phyloP scores from a whole-genome alignment of 495 filamentous ascomycete species.

The Aspergillus nanangensis region DNA sequence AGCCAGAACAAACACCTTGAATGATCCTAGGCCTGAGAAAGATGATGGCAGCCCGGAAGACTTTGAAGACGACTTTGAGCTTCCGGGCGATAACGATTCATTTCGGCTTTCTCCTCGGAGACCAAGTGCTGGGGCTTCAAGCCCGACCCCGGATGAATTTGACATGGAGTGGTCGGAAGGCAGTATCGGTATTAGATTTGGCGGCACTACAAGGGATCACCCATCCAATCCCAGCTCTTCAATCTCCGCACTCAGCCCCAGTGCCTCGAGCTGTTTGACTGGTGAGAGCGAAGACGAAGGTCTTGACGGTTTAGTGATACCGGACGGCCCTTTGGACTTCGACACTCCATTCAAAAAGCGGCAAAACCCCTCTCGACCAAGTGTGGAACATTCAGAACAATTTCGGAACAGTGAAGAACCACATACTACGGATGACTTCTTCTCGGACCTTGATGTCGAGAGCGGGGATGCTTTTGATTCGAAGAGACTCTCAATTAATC shows the following conservation, averaged over 20 bases:
- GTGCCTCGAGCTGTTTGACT: slow-evolving; percentile 82
- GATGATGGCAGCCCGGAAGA: slow-evolving; percentile 43
- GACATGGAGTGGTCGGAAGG: slow-evolving; percentile 86
- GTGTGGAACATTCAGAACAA: slow-evolving; percentile 24
- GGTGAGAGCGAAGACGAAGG: slow-evolving; percentile 93
- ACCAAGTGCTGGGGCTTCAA: slow-evolving; percentile 53
- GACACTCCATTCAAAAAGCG: slow-evolving; percentile 68
- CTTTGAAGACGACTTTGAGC: slow-evolving; percentile 74
- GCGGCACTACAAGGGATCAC: slow-evolving; percentile 72
- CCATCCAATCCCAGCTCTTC: slow-evolving; percentile 78
- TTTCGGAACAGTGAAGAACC: no score
- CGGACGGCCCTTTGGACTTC: slow-evolving; percentile 77
- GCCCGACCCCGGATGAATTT: slow-evolving; percentile 66
- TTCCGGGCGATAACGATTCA: slow-evolving; percentile 54
- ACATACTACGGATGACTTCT: slow-evolving; percentile 86
- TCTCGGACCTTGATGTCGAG: slow-evolving; percentile 83
- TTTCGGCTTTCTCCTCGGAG: slow-evolving; percentile 57
- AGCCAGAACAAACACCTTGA: slow-evolving; percentile 36
- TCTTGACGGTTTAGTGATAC: slow-evolving; percentile 79
- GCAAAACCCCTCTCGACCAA: slow-evolving; percentile 48
- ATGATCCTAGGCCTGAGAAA: slow-evolving; percentile 16
- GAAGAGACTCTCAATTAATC: slow-evolving; percentile 79
- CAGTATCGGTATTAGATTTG: slow-evolving; percentile 82
- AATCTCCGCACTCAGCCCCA: slow-evolving; percentile 84
- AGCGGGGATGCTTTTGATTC: slow-evolving; percentile 76